Conservation (phyloP, 2,329 filamentous ascomycete genomes). For the Neonectria ditissima region DNA sequence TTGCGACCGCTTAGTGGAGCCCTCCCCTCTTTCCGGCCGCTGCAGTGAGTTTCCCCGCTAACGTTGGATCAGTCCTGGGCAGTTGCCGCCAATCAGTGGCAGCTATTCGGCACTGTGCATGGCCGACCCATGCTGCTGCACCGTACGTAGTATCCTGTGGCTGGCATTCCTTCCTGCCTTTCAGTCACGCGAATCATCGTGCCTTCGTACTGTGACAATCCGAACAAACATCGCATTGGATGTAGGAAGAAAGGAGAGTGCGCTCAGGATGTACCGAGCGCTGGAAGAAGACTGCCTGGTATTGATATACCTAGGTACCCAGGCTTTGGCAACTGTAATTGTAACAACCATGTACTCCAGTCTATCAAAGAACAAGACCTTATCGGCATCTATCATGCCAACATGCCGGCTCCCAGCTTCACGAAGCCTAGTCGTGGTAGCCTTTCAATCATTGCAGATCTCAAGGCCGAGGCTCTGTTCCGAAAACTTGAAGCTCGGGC, state of each 20-base stretch:
- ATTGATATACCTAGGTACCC: too few species aligned
- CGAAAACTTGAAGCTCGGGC: not conserved
- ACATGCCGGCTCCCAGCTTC: not conserved
- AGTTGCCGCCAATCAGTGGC: constrained; percentile 10
- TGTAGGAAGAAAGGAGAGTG: not conserved
- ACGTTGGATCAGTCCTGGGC: constrained; percentile 4
- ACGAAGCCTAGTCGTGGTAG: not conserved
- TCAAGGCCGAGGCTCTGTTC: not conserved
- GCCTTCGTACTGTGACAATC: not conserved
- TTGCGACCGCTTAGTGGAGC: constrained; percentile 6
- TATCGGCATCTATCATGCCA: not conserved
- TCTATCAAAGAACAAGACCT: not conserved
- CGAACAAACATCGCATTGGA: not conserved
- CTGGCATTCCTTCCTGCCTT: not conserved
- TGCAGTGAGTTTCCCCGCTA: constrained; percentile 19
- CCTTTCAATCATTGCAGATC: not conserved
- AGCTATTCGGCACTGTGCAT: constrained; percentile 10
- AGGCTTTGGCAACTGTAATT: too few species aligned
- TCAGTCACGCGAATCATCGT: not conserved
- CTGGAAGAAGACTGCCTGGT: not conserved
- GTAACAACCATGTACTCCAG: too few species aligned
- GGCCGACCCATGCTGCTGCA: not conserved
- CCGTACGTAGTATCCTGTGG: constrained; percentile 4
- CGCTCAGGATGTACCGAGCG: not conserved
- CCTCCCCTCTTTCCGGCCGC: constrained; percentile 2